Evolutionary conservation across 192 early-diverging fungal species (phyloP).

Genomic region (Coemansia aciculifera): DNA sequence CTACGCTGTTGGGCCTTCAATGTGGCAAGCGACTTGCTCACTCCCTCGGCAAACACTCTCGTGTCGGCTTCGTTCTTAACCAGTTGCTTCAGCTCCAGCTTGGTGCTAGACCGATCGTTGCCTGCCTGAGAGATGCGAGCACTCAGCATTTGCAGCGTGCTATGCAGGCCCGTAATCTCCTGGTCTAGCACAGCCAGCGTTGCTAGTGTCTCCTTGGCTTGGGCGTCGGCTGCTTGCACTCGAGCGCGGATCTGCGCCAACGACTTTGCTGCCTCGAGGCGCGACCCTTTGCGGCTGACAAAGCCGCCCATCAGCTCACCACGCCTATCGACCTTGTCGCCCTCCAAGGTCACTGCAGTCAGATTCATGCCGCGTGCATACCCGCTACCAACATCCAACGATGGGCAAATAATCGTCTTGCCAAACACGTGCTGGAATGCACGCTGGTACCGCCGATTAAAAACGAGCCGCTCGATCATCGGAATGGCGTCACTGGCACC

Average conservation of each 20-base stretch:
- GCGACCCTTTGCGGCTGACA: conserved; percentile 68
- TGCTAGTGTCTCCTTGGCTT: conserved; percentile 31
- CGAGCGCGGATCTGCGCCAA: conserved; percentile 45
- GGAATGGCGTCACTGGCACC: conserved; percentile 73
- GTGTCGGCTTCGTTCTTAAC: conserved; percentile 64
- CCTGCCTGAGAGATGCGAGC: conserved; percentile 56
- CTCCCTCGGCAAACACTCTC: conserved; percentile 27
- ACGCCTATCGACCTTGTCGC: conserved; percentile 89
- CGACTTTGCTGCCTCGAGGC: conserved; percentile 71
- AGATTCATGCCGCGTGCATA: conserved; percentile 77
- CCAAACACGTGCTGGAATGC: conserved; percentile 94
- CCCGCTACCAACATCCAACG: conserved; percentile 74
- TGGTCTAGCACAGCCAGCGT: conserved; percentile 57
- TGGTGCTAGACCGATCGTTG: conserved; percentile 61
- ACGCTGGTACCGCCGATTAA: conserved; percentile 65
- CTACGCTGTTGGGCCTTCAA: conserved; percentile 37
- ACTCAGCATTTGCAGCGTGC: conserved; percentile 59
- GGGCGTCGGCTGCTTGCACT: conserved; percentile 20
- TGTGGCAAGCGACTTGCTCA: conserved; percentile 36
- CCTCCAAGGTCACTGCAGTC: conserved; percentile 87
- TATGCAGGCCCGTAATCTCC: conserved; percentile 61
- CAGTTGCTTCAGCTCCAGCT: conserved; percentile 60
- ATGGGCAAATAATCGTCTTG: conserved; percentile 82
- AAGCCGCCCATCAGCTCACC: conserved; percentile 93
- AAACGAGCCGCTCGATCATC: conserved; percentile 77